A percentile compares a stretch with the other conserved stretches of the same genome.
Conservation (phyloP, 805 yeast species). For the Diddensiella transvaalensis region DNA sequence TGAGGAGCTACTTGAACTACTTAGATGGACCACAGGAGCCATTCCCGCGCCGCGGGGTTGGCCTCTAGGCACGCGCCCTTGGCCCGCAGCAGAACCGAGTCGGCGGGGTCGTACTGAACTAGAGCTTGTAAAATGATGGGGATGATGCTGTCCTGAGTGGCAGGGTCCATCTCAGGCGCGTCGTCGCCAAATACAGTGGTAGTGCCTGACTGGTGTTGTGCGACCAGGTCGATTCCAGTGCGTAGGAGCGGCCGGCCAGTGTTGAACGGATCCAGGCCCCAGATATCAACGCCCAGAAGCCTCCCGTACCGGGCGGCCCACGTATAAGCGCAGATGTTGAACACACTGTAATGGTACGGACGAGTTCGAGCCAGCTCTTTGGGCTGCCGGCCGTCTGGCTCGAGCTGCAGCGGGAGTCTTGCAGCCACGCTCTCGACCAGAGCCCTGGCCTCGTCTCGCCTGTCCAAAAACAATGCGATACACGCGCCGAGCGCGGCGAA, state of each 20-base stretch:
- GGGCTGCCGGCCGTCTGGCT: constrained; percentile 2
- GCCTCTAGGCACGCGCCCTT: background rate
- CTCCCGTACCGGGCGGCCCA: background rate
- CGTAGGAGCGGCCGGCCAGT: background rate
- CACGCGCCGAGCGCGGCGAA: background rate
- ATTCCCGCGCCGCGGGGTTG: constrained; percentile 2
- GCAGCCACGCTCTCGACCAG: background rate
- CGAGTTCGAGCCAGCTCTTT: constrained; percentile 4
- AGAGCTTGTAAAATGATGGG: constrained; percentile 2
- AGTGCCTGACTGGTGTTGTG: background rate
- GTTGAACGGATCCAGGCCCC: background rate
- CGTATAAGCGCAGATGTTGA: constrained; percentile 1
- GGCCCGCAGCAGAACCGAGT: background rate
- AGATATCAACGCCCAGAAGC: background rate
- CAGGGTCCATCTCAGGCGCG: constrained; percentile 4
- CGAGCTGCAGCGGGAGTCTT: background rate
- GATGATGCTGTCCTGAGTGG: constrained; percentile 3
- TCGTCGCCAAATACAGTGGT: background rate
- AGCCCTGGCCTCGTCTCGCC: background rate
- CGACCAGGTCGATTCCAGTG: background rate
- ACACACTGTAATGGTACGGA: constrained; percentile 5
- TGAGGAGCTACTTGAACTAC: background rate
- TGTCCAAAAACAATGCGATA: background rate
- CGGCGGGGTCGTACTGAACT: background rate
- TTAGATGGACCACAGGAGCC: constrained; percentile 2